Conservation (phyloP, 495 filamentous ascomycete genomes). For the Penicillium longicatenatum region DNA sequence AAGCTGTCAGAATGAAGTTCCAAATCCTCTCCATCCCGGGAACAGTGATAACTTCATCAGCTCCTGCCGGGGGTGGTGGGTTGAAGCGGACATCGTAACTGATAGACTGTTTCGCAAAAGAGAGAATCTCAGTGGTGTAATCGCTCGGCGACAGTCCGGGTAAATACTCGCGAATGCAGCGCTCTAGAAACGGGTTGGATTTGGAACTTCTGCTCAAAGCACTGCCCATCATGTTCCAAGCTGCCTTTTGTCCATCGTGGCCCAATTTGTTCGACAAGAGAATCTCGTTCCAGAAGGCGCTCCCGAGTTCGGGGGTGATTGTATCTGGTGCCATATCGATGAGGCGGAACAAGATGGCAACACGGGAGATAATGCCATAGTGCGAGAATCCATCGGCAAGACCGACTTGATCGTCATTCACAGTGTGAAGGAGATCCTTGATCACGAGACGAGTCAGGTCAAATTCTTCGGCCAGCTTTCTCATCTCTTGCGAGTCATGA, state of each 20-base stretch:
- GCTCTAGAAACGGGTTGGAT: constrained; percentile 64
- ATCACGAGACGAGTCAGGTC: constrained; percentile 54
- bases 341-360: constrained; percentile 58
- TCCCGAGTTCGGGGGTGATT: constrained; percentile 61
- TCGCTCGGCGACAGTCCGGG: constrained; percentile 61
- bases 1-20: constrained; percentile 75
- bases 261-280: constrained; percentile 60
- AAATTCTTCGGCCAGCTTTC: constrained; percentile 54
- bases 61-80: constrained; percentile 36
- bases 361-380: constrained; percentile 50
- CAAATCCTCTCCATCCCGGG: constrained; percentile 77
- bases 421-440: constrained; percentile 49
- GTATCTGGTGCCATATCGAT: constrained; percentile 59
- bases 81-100: constrained; percentile 49
- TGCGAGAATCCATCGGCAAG: constrained; percentile 38
- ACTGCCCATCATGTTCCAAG: constrained; percentile 67
- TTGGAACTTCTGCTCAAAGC: constrained; percentile 45
- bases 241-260: constrained; percentile 56
- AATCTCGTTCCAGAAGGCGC: constrained; percentile 65
- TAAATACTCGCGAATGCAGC: constrained; percentile 67
- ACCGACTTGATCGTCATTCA: constrained; percentile 41
- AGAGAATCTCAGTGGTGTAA: constrained; percentile 66
- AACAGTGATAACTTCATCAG: constrained; percentile 52
- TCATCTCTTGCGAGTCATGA: constrained; percentile 48
- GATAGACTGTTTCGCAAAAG: constrained; percentile 64